Evolutionary conservation across 78 protist species (phyloP).

Genomic region (Capsaspora owczarzaki): DNA sequence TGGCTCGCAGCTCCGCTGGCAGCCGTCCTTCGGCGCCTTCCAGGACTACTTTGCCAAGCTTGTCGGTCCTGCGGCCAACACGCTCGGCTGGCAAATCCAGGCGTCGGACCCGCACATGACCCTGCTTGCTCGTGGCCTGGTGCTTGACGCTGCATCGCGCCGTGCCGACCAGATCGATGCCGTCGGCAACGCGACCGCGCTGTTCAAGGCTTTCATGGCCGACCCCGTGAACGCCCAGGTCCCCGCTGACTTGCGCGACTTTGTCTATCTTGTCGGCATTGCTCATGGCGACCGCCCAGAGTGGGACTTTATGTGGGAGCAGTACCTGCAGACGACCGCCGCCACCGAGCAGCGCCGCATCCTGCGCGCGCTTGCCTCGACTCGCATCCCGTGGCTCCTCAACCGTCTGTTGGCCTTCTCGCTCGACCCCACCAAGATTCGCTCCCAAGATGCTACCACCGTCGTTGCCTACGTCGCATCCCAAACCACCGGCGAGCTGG

Average conservation of each 20-base stretch:
- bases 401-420: not conserved
- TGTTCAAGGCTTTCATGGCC: not conserved
- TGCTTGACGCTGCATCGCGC: no score
- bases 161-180: not conserved
- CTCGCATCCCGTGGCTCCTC: not conserved
- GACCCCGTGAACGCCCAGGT: not conserved
- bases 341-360: not conserved
- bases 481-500: not conserved
- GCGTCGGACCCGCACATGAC: not conserved
- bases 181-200: not conserved
- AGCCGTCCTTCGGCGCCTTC: not conserved
- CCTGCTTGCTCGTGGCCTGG: not conserved
- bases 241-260: not conserved
- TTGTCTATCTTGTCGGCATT: not conserved
- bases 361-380: not conserved
- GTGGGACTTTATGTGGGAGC: not conserved
- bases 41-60: no score
- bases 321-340: not conserved
- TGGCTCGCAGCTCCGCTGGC: not conserved
- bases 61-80: not conserved
- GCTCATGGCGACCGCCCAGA: not conserved
- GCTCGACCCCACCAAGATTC: constrained; percentile 2
- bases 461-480: not conserved
- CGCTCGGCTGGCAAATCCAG: constrained; percentile 4
- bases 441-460: constrained; percentile 6